Evolutionary conservation across 805 yeast genomes (phyloP).

Genomic region (Metschnikowia matae): DNA sequence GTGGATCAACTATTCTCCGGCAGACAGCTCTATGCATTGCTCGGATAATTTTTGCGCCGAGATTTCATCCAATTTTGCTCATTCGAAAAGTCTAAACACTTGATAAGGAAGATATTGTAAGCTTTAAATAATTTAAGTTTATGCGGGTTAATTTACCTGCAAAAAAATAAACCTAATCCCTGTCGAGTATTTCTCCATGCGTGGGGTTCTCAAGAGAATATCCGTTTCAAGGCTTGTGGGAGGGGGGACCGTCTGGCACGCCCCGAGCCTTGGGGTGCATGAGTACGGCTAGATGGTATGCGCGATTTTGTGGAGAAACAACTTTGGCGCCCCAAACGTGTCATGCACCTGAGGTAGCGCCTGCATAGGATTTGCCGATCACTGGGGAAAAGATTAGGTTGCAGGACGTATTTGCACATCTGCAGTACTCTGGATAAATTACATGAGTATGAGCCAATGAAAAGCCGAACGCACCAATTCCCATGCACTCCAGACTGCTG

Average conservation of each 20-base stretch:
- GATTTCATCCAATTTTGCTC: neutral
- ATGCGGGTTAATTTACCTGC: too few species aligned
- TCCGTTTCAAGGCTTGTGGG: neutral
- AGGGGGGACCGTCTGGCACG: neutral
- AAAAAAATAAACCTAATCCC: too few species aligned
- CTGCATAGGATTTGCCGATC: neutral
- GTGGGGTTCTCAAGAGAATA: neutral
- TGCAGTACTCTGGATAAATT: neutral
- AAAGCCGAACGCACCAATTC: neutral
- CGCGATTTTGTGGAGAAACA: slow-evolving; percentile 1
- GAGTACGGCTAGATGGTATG: neutral
- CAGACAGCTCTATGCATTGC: neutral
- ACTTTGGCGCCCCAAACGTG: neutral
- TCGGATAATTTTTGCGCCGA: slow-evolving; percentile 1
- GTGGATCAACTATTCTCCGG: slow-evolving; percentile 4
- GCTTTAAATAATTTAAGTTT: neutral
- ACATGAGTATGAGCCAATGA: neutral
- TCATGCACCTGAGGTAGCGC: neutral
- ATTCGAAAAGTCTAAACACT: neutral
- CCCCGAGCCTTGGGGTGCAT: slow-evolving; percentile 1
- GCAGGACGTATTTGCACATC: neutral
- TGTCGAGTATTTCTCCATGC: too few species aligned
- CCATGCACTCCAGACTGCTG: neutral
- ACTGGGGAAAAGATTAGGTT: neutral
- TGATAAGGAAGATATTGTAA: neutral